Conservation (phyloP, 1,284 basidiomycete species). For the Cystobasidium pallidum region DNA sequence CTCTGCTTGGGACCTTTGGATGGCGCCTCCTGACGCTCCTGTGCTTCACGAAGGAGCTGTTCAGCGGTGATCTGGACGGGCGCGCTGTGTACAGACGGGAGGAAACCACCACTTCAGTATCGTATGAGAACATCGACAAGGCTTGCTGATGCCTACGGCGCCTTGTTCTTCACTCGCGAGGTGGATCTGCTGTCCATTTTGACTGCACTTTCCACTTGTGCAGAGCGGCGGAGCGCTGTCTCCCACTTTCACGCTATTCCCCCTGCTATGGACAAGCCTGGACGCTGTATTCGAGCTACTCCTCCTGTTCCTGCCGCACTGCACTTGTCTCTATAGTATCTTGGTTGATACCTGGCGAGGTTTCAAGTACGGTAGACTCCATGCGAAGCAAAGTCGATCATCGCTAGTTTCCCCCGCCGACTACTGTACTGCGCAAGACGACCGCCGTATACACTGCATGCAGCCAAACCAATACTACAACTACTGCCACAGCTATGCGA, state of each 20-base stretch:
- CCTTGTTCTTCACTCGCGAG: conserved; percentile 44
- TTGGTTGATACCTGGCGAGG: neutral
- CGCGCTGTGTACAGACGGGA: conserved; percentile 8
- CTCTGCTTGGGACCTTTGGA: conserved; percentile 90
- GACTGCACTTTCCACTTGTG: neutral
- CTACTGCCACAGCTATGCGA: neutral
- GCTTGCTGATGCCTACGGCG: conserved; percentile 15
- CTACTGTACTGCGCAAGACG: neutral
- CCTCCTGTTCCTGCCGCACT: neutral
- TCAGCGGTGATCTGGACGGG: conserved; percentile 84
- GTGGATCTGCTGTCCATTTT: conserved; percentile 40
- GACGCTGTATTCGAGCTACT: neutral
- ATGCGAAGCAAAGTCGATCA: conserved; percentile 10
- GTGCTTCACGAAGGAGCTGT: conserved; percentile 94
- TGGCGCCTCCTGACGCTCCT: conserved; percentile 92
- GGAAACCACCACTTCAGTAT: neutral
- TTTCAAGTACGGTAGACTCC: neutral
- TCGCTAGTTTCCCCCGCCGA: neutral
- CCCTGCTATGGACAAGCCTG: neutral
- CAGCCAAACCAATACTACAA: neutral
- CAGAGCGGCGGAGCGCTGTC: neutral
- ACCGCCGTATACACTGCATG: neutral
- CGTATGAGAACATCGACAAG: neutral
- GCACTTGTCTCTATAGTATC: neutral
- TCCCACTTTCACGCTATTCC: neutral